Evolutionary conservation across 2,329 filamentous ascomycete species (phyloP).

Genomic region (Pseudogymnoascus sp.): DNA sequence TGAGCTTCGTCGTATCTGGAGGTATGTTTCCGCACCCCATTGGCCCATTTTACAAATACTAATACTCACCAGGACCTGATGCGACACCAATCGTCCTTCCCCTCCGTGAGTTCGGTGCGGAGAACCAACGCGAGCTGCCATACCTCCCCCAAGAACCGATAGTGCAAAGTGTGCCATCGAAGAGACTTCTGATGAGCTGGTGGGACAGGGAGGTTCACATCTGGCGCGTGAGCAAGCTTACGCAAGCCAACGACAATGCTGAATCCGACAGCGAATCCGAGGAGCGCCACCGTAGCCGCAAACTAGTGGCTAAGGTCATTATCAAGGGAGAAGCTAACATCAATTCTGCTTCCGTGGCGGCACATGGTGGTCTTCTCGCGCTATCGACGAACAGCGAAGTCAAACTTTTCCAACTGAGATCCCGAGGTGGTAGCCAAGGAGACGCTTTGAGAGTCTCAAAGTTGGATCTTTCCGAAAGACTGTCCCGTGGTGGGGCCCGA

Average conservation of each 20-base stretch:
- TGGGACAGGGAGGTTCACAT: conserved; percentile 84
- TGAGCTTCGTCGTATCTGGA: conserved; percentile 87
- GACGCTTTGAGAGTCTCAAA: conserved; percentile 64
- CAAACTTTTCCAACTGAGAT: conserved; percentile 66
- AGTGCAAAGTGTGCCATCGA: conserved; percentile 62
- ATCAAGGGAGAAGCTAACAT: conserved; percentile 74
- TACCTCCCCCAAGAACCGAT: conserved; percentile 72
- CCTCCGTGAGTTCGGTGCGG: conserved; percentile 64
- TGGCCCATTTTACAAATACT: conserved; percentile 21
- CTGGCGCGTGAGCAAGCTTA: conserved; percentile 50
- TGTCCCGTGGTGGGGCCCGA: conserved; percentile 57
- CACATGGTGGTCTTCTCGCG: conserved; percentile 64
- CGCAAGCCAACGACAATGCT: conserved; percentile 27
- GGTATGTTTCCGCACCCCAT: conserved; percentile 44
- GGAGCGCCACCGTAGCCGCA: conserved; percentile 42
- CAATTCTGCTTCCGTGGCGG: conserved; percentile 63
- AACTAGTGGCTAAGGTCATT: conserved; percentile 61
- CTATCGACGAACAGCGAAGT: conserved; percentile 66
- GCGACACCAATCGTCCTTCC: conserved; percentile 76
- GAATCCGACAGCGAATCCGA: conserved; percentile 33
- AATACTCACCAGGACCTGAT: conserved; percentile 60
- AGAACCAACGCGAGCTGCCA: conserved; percentile 76
- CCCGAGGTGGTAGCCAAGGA: conserved; percentile 41
- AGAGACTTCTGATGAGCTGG: conserved; percentile 77
- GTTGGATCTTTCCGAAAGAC: conserved; percentile 51